Base-by-base conservation (phyloP, 352 stramenopile species). In the Globisporangium sylvaticum region DNA sequence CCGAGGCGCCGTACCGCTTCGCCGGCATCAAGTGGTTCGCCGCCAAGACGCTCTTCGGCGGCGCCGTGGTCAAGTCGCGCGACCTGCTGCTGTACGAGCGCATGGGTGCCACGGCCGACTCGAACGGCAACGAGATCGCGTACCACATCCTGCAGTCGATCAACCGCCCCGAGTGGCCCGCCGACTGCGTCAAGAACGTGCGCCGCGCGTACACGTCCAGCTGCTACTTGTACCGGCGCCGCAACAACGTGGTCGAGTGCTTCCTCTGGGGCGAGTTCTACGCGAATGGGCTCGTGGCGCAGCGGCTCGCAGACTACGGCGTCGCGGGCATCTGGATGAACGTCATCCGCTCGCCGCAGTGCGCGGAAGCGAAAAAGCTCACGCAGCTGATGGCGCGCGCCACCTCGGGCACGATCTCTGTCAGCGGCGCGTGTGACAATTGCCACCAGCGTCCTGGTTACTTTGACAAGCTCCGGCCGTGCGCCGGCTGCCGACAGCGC, bases 1-100 rank as follows among this genome's bases (percentile, higher is more conserved):
- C 65, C 0, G 62, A 81, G 20, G 64, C 69, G 34, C 76, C 76
- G 27, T 83, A 70, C 48, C 71, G 72, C 48, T 83, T 81, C 46
- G 73, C 74, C 3, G 76, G 76, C 18, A 81, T 83, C 67, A 80
- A 81, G 58, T 83, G 74, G 76, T 79, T 75, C 44, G 71, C 74
- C 1, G 65, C 63, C 9, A 67, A 62, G 10, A 73, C 65, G 20
- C 68, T 61, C 18, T 78, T 75, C 67, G 74, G 76, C 0, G 27
- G 80, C 6, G 53, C 71, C 2, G 34, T 63, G 22, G 39, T 63
- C 57, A 64, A 70, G 22, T 62, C 79, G 54, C 71, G 69, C 31
- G 76, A 83, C 56, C 59, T 71, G 29, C 66, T 84, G 15, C 81
- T 60, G 9, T 66, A 70, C 67, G 55, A 70, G 67, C 67, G 63